Base-by-base conservation (phyloP, 768 basidiomycete species). In the Kockovaella imperatae region DNA sequence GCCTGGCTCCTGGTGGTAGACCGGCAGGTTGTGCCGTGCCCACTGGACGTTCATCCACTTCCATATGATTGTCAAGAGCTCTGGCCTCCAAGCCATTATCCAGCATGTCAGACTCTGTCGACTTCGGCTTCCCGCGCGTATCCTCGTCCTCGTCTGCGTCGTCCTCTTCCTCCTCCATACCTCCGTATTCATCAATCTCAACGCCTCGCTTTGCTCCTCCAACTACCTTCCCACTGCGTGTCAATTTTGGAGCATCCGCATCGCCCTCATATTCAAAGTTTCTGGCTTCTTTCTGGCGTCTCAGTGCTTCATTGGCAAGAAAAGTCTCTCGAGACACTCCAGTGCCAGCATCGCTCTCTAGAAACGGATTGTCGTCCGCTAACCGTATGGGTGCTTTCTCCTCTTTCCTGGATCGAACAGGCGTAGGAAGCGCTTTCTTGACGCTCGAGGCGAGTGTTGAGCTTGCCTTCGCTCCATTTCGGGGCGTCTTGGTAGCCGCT, bases 241-340 rank as follows among this genome's bases (percentile, higher is more conserved):
- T 57, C 38, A 58, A 42, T 28, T 55, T 63, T 24, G 60, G 65
- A 18, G 66, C 69, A 44, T 55, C 51, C 18, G 49, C 59, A 49
- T 68, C 65, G n/a, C 69, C 69, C 39, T 60, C 55, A 49, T 56
- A 71, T 20, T 54, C 48, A 45, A 68, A 71, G 35, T 68, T 69
- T 34, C 69, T 57, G n/a, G 69, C 69, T 47, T 69, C 63, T 36
- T 63, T 47, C 38, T 63, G 59, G 24, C 57, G 21, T 25, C 46
- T 48, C 26, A 61, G 32, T 6, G 58, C 52, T 49, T 71, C 69
- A 41, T 71, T 71, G 5, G 56, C 53, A 14, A 63, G 45, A 38
- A 71, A 71, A 1, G 52, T 50, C 30, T 67, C 64, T 11, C 60
- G 25, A 5, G 57, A 52, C 18, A 52, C 32, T 32, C 10, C 31